Conservation (phyloP, 2,329 filamentous ascomycete species). For the Cytospora leucostoma region DNA sequence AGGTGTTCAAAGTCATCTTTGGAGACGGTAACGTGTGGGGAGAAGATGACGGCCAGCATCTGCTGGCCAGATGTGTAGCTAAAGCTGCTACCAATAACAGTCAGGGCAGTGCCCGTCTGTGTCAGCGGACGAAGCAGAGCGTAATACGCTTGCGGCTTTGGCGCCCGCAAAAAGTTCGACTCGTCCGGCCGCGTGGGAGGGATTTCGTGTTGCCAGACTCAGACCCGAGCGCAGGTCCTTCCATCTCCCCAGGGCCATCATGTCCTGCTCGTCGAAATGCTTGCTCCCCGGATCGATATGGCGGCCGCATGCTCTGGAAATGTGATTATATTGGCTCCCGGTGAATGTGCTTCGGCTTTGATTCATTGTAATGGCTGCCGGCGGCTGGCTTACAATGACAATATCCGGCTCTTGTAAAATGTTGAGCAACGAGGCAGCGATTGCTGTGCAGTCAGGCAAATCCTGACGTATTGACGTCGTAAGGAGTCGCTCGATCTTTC, state of each 20-base stretch:
- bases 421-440: constrained; percentile 51
- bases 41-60: constrained; percentile 61
- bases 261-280: constrained; percentile 59
- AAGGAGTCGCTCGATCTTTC: constrained; percentile 59
- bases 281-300: constrained; percentile 65
- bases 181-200: constrained; percentile 38
- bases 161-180: constrained; percentile 25
- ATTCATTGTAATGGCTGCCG: constrained; percentile 70
- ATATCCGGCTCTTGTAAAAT: constrained; percentile 48
- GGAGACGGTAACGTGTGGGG: constrained; percentile 63
- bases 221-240: constrained; percentile 42
- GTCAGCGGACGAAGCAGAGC: constrained; percentile 42
- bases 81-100: constrained; percentile 18
- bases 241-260: constrained; percentile 50
- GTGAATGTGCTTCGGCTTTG: constrained; percentile 65
- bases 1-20: constrained; percentile 52
- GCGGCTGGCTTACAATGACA: constrained; percentile 49
- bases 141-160: constrained; percentile 36
- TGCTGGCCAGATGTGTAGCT: constrained; percentile 35
- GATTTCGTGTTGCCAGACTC: constrained; percentile 45
- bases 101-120: constrained; percentile 32
- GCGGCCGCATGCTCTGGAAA: constrained; percentile 66
- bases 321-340: constrained; percentile 59
- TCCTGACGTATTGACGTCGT: constrained; percentile 46
- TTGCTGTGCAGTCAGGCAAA: constrained; percentile 61